Percentiles rank a stretch among this genome's conserved stretches.
Evolutionary conservation across 2,329 filamentous ascomycete species (phyloP).

Genomic region (Sclerotinia minor): DNA sequence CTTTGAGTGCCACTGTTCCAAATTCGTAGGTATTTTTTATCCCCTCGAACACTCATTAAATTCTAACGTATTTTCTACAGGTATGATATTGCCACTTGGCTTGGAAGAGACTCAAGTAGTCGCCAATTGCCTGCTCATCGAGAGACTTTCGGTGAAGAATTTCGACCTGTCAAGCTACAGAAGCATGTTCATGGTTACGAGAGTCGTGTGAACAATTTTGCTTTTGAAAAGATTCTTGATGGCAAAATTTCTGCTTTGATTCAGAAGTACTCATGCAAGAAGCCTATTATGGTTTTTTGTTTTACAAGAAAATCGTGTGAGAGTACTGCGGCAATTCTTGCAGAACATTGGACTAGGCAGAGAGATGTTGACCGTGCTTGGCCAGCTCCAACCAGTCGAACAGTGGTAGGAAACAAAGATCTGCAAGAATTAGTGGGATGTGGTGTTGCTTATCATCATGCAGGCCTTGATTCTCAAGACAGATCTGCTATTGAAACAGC

Average conservation of each 20-base stretch:
- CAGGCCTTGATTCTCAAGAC: slow-evolving; percentile 66
- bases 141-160: slow-evolving; percentile 75
- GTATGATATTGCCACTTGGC: slow-evolving; percentile 75
- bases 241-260: slow-evolving; percentile 66
- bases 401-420: slow-evolving; percentile 58
- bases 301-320: slow-evolving; percentile 72
- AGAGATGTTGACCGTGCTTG: slow-evolving; percentile 58
- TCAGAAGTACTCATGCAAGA: slow-evolving; percentile 63
- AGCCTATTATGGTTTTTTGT: slow-evolving; percentile 83
- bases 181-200: slow-evolving; percentile 76
- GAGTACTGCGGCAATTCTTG: slow-evolving; percentile 65
- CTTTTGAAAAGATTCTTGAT: slow-evolving; percentile 71
- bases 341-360: slow-evolving; percentile 62
- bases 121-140: slow-evolving; percentile 62
- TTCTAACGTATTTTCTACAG: background rate
- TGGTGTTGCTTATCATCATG: slow-evolving; percentile 82
- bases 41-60: no score
- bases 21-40: slow-evolving; percentile 54
- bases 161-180: slow-evolving; percentile 73
- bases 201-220: slow-evolving; percentile 65
- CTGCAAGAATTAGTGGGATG: slow-evolving; percentile 52
- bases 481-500: slow-evolving; percentile 64
- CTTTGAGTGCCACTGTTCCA: slow-evolving; percentile 79
- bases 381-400: slow-evolving; percentile 54
- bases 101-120: slow-evolving; percentile 64